Evolutionary conservation across 2,329 filamentous ascomycete genomes (phyloP).

Genomic region (Graphilbum fragrans): DNA sequence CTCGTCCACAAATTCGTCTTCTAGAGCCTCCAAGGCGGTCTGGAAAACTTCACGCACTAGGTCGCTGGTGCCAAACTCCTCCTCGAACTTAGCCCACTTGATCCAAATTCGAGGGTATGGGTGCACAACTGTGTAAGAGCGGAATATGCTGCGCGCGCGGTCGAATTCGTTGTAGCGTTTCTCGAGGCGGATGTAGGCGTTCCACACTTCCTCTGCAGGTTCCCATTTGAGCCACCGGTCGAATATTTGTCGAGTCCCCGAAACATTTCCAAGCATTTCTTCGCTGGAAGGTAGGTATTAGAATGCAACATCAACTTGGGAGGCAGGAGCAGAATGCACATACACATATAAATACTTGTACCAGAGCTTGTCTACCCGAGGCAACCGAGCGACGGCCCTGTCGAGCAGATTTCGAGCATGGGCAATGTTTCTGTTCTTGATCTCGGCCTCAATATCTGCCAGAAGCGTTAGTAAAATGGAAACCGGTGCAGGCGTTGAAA

Average conservation of each 20-base stretch:
- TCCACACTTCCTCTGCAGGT: conserved; percentile 91
- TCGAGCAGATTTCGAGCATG: conserved; percentile 92
- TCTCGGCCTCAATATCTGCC: conserved; percentile 75
- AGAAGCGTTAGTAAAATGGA: background rate
- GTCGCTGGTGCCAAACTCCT: conserved; percentile 87
- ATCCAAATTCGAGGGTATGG: conserved; percentile 96
- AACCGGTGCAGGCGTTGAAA: background rate
- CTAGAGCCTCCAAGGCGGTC: conserved; percentile 73
- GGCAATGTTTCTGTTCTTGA: conserved; percentile 92
- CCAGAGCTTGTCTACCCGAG: conserved; percentile 91
- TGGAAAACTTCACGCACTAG: conserved; percentile 87
- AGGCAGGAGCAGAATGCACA: conserved; percentile 1
- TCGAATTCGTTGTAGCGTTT: conserved; percentile 91
- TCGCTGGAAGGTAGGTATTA: conserved; percentile 48
- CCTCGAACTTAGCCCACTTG: conserved; percentile 96
- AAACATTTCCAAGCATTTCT: conserved; percentile 90
- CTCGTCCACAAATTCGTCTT: conserved; percentile 94
- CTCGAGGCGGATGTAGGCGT: conserved; percentile 91
- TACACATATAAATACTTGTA: conserved; percentile 72
- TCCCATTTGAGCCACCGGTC: conserved; percentile 99
- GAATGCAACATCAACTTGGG: background rate
- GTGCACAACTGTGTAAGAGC: conserved; percentile 82
- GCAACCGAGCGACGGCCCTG: conserved; percentile 83
- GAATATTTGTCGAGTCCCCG: conserved; percentile 85
- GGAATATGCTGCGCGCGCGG: conserved; percentile 78